Conservation (phyloP, 352 stramenopile species). For the Phytophthora fragariae region DNA sequence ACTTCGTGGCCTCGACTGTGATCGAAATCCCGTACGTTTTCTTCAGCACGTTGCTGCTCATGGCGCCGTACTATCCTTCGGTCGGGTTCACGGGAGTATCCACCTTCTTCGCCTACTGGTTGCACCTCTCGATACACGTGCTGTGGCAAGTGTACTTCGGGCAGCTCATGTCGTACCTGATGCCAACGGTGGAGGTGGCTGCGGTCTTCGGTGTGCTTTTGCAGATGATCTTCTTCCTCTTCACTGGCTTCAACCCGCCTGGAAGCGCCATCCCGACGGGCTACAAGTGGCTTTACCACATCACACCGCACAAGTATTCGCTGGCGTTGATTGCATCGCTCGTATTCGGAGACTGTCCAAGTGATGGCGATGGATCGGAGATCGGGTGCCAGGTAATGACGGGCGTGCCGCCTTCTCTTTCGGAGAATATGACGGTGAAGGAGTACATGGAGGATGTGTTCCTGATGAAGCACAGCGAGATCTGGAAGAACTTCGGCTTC, state of each 20-base stretch:
- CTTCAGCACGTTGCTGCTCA: constrained; percentile 18
- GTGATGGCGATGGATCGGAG: constrained; percentile 1
- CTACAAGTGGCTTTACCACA: constrained; percentile 14
- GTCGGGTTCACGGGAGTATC: constrained; percentile 38
- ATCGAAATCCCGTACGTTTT: constrained; percentile 32
- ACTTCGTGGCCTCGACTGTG: constrained; percentile 27
- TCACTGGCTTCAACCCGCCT: constrained; percentile 8
- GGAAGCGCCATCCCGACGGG: constrained; percentile 2
- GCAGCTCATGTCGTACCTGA: constrained; percentile 36
- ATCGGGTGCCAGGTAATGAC: constrained; percentile 12
- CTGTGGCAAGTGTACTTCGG: constrained; percentile 46
- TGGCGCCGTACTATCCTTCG: constrained; percentile 30
- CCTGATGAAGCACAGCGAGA: constrained; percentile 19
- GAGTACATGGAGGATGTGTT: constrained; percentile 36
- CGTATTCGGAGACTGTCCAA: constrained; percentile 18
- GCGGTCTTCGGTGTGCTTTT: constrained; percentile 7
- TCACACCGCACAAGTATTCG: constrained; percentile 15
- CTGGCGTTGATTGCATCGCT: constrained; percentile 2
- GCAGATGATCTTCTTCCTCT: constrained; percentile 5
- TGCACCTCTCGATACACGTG: constrained; percentile 46
- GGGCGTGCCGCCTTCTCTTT: constrained; percentile 11
- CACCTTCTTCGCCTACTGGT: constrained; percentile 63
- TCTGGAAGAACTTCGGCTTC: constrained; percentile 25
- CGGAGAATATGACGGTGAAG: constrained; percentile 37
- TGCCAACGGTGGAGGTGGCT: constrained; percentile 18